Conservation (phyloP, 179 eudicot species). For the Actinidia arguta region DNA sequence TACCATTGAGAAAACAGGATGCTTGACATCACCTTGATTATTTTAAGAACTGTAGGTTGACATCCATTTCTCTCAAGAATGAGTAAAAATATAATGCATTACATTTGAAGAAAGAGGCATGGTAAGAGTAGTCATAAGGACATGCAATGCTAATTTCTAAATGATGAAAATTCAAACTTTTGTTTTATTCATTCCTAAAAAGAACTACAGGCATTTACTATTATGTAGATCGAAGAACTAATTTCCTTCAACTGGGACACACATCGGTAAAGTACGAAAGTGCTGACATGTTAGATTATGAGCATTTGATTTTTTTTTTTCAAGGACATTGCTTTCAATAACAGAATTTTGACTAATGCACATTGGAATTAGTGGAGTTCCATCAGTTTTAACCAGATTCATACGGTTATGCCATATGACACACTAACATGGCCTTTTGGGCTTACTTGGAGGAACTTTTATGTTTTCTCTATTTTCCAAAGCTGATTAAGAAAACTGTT, state of each 20-base stretch:
- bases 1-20: background rate
- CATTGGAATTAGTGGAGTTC: background rate
- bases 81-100: background rate
- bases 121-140: background rate
- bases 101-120: background rate
- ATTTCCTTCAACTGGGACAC: background rate
- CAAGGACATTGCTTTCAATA: background rate
- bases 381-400: conserved; percentile 10
- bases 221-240: background rate
- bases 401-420: background rate
- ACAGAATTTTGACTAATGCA: background rate
- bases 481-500: conserved; percentile 8
- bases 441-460: background rate
- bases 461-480: background rate
- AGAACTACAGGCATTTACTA: background rate
- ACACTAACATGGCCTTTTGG: background rate
- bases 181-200: conserved; percentile 8
- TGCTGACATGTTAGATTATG: background rate
- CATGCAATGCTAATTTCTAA: background rate
- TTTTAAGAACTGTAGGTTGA: background rate
- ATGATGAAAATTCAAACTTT: background rate
- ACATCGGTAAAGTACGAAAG: background rate
- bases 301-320: background rate
- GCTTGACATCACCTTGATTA: background rate
- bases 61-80: background rate